Conservation (phyloP, 495 filamentous ascomycete species). For the Copromyces sp. region DNA sequence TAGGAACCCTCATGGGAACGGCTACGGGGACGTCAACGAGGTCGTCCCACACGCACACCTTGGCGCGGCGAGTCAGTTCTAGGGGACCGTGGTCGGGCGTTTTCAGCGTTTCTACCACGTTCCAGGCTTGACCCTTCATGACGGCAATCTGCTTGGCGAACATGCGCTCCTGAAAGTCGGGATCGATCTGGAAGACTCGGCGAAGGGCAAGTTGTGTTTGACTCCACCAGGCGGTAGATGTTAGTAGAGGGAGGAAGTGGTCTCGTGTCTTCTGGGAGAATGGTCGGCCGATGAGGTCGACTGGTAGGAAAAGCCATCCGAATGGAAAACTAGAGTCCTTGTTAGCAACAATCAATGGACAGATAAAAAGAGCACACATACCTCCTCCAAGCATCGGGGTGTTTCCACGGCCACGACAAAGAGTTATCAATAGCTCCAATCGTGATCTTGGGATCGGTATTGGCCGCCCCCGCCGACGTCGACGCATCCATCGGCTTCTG, state of each 20-base stretch:
- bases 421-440: slow-evolving; percentile 97
- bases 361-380: slow-evolving; percentile 5
- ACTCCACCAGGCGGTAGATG: slow-evolving; percentile 92
- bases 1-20: slow-evolving; percentile 74
- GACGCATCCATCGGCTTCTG: slow-evolving; percentile 79
- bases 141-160: slow-evolving; percentile 94
- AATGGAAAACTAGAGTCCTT: slow-evolving; percentile 67
- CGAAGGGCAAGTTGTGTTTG: slow-evolving; percentile 83
- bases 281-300: slow-evolving; percentile 89
- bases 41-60: slow-evolving; percentile 97
- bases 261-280: slow-evolving; percentile 87
- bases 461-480: slow-evolving; percentile 45
- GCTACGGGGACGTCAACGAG: slow-evolving; percentile 91
- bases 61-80: slow-evolving; percentile 78
- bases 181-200: slow-evolving; percentile 76
- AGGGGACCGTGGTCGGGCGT: slow-evolving; percentile 83
- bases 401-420: slow-evolving; percentile 98
- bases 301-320: slow-evolving; percentile 95
- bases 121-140: slow-evolving; percentile 99
- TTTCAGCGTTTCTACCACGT: slow-evolving; percentile 95
- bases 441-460: slow-evolving; percentile 51
- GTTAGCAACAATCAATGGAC: slow-evolving; percentile 1
- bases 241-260: slow-evolving; percentile 88
- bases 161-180: slow-evolving; percentile 97
- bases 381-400: slow-evolving; percentile 78